Evolutionary conservation across 2,329 filamentous ascomycete species (phyloP), one percentile per base, ranked within the genome.

Genomic region (Ophiostoma himal-ulmi): DNA sequence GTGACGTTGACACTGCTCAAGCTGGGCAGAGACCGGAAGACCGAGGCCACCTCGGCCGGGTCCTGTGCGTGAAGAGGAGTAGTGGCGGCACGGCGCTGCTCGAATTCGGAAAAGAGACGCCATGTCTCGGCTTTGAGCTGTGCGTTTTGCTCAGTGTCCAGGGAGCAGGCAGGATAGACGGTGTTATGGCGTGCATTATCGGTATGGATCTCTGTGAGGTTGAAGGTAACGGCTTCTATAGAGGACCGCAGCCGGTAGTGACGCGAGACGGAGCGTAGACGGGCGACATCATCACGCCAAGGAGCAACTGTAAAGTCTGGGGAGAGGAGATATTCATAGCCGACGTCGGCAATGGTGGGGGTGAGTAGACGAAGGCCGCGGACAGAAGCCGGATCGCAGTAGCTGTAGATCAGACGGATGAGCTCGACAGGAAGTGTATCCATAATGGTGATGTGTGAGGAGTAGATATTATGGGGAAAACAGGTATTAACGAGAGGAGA

Each of bases 221-320:
- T 83, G 74, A 85, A 79, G 71, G 79, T 81, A 72, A 84, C 75
- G 26, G 80, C 78, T 37, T 78, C 77, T 75, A 85, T 81, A 71
- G 77, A 78, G 62, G 75, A 75, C 68, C 80, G 79, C 41, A 84
- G 79, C 6, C 79, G 80, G 54, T 80, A 78, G 72, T 83, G 78
- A 69, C 76, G 75, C 20, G 83, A 81, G 70, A 85, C 82, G 67
- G 76, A 77, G 70, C 81, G 78, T 26, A 85, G 78, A 20, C 82
- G 79, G 64, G 78, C 76, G 60, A 82, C 78, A 44, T 69, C 80
- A 79, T 80, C 82, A 84, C 68, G 79, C 79, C 65, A 83, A 75
- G 22, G 79, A 79, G 34, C 76, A 39, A 67, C 14, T 26, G 37
- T 78, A 75, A 85, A 83, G 69, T 77, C 73, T 2, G 80, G 74